Conservation (phyloP, 495 filamentous ascomycete species). For the Aspergillus saccharolyticus region DNA sequence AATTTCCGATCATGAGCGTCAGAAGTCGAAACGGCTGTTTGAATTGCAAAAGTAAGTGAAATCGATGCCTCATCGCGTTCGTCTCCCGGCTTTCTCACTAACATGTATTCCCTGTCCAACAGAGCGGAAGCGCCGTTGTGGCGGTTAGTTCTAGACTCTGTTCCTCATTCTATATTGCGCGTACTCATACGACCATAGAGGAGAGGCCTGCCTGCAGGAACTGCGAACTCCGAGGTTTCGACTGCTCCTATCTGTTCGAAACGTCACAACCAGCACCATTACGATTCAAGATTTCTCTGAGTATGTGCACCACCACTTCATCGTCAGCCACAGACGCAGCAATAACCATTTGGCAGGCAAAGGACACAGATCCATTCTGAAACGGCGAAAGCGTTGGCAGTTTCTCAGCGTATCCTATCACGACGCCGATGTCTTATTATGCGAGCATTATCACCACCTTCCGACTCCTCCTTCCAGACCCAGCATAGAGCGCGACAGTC, state of each 20-base stretch:
- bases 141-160: background rate
- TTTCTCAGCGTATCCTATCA: conserved; percentile 4
- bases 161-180: background rate
- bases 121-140: conserved; percentile 2
- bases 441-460: background rate
- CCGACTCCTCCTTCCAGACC: background rate
- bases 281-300: background rate
- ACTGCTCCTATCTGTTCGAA: conserved; percentile 1
- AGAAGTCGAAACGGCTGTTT: background rate
- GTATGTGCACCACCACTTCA: background rate
- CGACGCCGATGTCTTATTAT: background rate
- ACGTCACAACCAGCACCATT: background rate
- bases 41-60: background rate
- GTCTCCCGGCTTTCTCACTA: too few species aligned
- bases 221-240: conserved; percentile 2
- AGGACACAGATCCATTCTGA: background rate
- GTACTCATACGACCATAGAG: background rate
- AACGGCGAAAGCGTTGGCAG: background rate
- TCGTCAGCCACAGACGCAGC: background rate
- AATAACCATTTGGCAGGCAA: background rate
- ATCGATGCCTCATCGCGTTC: too few species aligned
- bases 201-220: conserved; percentile 5
- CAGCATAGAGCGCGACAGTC: too few species aligned
- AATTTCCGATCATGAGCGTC: background rate
- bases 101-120: too few species aligned